These are phyloP conservation scores for Phaeosphaeriaceae sp. DNA, from an alignment of 2,329 filamentous ascomycete species.

Conservation along the genomic window DNA sequence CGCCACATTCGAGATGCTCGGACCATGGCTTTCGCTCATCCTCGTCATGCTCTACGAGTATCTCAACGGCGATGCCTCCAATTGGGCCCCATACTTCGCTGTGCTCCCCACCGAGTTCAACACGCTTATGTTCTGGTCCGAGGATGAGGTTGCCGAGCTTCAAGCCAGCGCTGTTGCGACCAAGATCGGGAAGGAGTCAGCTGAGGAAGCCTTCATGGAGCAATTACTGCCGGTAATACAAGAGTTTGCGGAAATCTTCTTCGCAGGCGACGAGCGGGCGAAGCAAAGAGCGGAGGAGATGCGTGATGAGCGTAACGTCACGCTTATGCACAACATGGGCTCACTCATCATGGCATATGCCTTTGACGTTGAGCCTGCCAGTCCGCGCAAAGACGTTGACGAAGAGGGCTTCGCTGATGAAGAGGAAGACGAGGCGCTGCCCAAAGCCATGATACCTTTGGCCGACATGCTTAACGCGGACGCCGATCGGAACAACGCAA, in stretches of 20 bases:
- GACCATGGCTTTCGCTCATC: slow-evolving; percentile 67
- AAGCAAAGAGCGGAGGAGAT: slow-evolving; percentile 49
- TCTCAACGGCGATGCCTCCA: slow-evolving; percentile 64
- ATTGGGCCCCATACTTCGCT: slow-evolving; percentile 80
- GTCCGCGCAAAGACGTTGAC: slow-evolving; percentile 59
- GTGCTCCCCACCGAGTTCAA: slow-evolving; percentile 76
- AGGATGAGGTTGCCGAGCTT: slow-evolving; percentile 72
- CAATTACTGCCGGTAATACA: slow-evolving; percentile 62
- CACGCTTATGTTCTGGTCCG: slow-evolving; percentile 89
- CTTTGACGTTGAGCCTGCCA: slow-evolving; percentile 73
- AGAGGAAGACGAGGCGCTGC: slow-evolving; percentile 56
- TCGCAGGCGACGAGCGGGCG: slow-evolving; percentile 45
- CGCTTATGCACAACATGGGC: slow-evolving; percentile 78
- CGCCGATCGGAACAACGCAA: slow-evolving; percentile 78
- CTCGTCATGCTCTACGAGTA: slow-evolving; percentile 82
- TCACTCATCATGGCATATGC: slow-evolving; percentile 92
- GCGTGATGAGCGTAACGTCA: slow-evolving; percentile 57
- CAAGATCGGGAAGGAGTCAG: slow-evolving; percentile 77
- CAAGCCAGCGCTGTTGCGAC: slow-evolving; percentile 77
- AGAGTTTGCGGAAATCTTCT: slow-evolving; percentile 47
- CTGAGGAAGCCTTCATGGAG: slow-evolving; percentile 72
- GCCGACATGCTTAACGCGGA: slow-evolving; percentile 91
- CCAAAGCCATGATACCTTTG: slow-evolving; percentile 88
- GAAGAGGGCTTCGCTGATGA: slow-evolving; percentile 60
- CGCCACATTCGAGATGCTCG: slow-evolving; percentile 44